Evolutionary conservation across 2,329 filamentous ascomycete genomes (phyloP).

Genomic region (Zymoseptoria passerinii): DNA sequence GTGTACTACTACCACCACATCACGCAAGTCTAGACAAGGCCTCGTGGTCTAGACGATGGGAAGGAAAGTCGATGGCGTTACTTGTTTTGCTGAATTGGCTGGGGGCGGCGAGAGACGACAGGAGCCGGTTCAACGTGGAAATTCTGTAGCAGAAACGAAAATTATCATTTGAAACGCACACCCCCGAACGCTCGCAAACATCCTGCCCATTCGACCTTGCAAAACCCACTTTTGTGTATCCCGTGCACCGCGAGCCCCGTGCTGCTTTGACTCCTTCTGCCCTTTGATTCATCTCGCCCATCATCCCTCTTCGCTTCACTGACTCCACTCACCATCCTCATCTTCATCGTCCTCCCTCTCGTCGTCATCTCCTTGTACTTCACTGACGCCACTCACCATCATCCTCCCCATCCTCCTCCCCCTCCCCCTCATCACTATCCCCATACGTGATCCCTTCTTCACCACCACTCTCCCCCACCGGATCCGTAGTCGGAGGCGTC

Average conservation of each 20-base stretch:
- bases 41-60: background rate
- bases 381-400: too few species aligned
- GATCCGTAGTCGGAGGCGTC: background rate
- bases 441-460: background rate
- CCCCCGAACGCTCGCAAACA: background rate
- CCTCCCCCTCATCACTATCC: background rate
- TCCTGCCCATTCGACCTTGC: background rate
- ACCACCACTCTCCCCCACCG: background rate
- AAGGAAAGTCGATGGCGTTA: background rate
- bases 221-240: background rate
- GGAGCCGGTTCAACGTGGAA: background rate
- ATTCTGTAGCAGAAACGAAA: background rate
- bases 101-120: background rate
- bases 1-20: background rate
- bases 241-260: background rate
- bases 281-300: too few species aligned
- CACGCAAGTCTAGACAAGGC: background rate
- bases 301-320: too few species aligned
- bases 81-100: background rate
- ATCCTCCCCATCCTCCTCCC: background rate
- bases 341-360: too few species aligned
- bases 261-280: background rate
- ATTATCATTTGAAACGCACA: background rate
- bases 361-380: too few species aligned
- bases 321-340: too few species aligned